Percentiles rank a stretch among this genome's conserved stretches.
These are phyloP conservation scores for Cyamopsis tetragonoloba DNA, from an alignment of 306 rosid genomes.

Conservation along the genomic window DNA sequence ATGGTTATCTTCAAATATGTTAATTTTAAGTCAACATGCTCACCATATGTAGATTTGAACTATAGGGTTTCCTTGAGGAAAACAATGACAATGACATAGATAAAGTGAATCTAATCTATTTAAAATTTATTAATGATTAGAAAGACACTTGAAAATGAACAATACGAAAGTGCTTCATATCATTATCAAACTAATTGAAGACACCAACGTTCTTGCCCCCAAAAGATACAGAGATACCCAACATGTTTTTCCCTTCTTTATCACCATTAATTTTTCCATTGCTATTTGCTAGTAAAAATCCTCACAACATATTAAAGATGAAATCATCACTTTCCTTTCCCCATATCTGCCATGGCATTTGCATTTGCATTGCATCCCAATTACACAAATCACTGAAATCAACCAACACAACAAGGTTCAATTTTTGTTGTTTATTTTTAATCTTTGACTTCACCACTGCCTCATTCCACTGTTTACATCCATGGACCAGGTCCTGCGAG, in stretches of 20 bases:
- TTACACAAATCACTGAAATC: background rate
- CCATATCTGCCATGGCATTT: no score
- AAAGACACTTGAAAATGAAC: background rate
- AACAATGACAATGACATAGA: background rate
- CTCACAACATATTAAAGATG: no score
- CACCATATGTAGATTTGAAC: no score
- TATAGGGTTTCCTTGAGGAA: background rate
- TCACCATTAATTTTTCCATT: background rate
- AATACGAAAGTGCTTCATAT: constrained; percentile 10
- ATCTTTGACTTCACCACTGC: constrained; percentile 34
- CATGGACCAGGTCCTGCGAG: constrained; percentile 77
- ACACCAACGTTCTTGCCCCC: background rate
- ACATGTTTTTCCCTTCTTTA: background rate
- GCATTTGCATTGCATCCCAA: background rate
- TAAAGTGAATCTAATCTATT: constrained; percentile 18
- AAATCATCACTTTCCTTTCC: no score
- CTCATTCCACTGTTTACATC: constrained; percentile 55
- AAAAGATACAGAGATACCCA: background rate
- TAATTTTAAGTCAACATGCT: no score
- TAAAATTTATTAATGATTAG: constrained; percentile 15
- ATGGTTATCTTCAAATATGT: no score
- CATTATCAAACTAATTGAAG: background rate
- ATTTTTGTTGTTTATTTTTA: background rate
- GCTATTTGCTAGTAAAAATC: no score
- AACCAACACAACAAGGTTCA: constrained; percentile 9